A percentile compares a stretch with the other conserved stretches of the same genome.
phyloP scores from a whole-genome alignment of 2,329 filamentous ascomycete genomes.

The Chrysosphaeria jannelii region DNA sequence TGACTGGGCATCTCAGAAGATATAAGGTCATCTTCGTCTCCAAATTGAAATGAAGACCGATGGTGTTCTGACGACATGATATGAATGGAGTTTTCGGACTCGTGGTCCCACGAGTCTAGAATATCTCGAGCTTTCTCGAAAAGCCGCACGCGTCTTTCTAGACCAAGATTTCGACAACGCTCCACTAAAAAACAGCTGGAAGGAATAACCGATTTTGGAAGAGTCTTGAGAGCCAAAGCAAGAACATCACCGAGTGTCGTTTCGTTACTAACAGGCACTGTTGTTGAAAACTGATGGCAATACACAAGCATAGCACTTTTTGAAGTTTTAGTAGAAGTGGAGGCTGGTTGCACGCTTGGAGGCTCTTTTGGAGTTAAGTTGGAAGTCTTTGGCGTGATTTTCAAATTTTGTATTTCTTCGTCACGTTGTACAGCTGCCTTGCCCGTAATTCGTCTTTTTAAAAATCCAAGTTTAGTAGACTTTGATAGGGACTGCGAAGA shows the following conservation, averaged over 20 bases:
- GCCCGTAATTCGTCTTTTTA: slow-evolving; percentile 12
- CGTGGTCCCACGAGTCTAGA: slow-evolving; percentile 75
- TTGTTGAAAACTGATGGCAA: slow-evolving; percentile 36
- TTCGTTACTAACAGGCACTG: slow-evolving; percentile 39
- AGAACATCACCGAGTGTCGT: slow-evolving; percentile 52
- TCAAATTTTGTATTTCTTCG: too few species aligned
- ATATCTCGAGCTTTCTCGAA: slow-evolving; percentile 72
- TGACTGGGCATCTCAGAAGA: too few species aligned
- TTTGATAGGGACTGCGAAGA: slow-evolving; percentile 5
- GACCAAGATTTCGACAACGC: slow-evolving; percentile 39
- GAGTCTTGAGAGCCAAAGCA: slow-evolving; percentile 26
- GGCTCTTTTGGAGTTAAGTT: neutral
- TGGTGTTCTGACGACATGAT: slow-evolving; percentile 26
- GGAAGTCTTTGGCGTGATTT: too few species aligned
- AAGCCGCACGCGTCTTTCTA: slow-evolving; percentile 54
- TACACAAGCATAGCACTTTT: too few species aligned
- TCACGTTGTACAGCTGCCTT: slow-evolving; percentile 2
- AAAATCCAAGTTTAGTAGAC: slow-evolving; percentile 14
- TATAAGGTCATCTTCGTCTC: too few species aligned
- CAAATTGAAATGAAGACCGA: too few species aligned
- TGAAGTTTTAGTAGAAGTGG: too few species aligned
- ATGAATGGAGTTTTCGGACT: slow-evolving; percentile 44
- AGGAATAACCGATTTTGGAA: slow-evolving; percentile 32
- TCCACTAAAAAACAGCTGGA: slow-evolving; percentile 45
- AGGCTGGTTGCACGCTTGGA: neutral